Base-by-base conservation (phyloP, 2,329 filamentous ascomycete species). In the Akanthomyces dipterigenus region DNA sequence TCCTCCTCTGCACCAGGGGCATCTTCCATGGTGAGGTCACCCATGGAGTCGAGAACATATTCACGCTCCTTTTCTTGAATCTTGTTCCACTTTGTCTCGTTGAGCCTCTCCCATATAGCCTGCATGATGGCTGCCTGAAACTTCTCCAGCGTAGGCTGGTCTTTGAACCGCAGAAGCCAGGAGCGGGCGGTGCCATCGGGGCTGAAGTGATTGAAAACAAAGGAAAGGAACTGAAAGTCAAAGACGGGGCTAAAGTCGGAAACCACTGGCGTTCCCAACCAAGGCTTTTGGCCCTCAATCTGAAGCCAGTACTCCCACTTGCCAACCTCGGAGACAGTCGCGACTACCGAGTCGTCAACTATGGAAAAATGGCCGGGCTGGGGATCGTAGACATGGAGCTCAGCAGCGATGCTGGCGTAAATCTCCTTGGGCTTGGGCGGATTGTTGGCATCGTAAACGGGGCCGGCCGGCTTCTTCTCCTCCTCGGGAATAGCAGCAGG, bases 221-320 rank as follows among this genome's bases (percentile, higher is more conserved):
- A 98, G 0, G 93, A 98, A n/a, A 96, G 81, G 69, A 93, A 98
- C 73, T 99, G 95, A 67, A 97, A 98, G 76, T 98, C 98, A 80
- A 98, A 99, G 22, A 99, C 93, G 0, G 95, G 95, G 69, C 98
- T 98, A 74, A 98, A 91, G 67, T 99, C 95, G 7, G 91, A 88
- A 34, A 92, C 81, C 34, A 99, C 86, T 2, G 88, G 83, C 65
- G 96, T 90, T 24, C 92, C 92, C 2, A 99, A 80, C 91, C 92
- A 97, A 59, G 93, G 87, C 69, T 86, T 87, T 43, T 84, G 81
- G 64, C 88, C 88, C 46, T 85, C 84, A 60, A 98, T 88, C 70
- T 97, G 91, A 36, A 99, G 80, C 92, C 92, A 98, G 76, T 98
- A 99, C 66, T 95, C 84, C 95, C 95, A 99, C 61, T 88, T 85